A percentile compares a stretch with the other conserved stretches of the same genome.
phyloP scores from a whole-genome alignment of 2,329 filamentous ascomycete genomes.

The Calonectria hawksworthii region DNA sequence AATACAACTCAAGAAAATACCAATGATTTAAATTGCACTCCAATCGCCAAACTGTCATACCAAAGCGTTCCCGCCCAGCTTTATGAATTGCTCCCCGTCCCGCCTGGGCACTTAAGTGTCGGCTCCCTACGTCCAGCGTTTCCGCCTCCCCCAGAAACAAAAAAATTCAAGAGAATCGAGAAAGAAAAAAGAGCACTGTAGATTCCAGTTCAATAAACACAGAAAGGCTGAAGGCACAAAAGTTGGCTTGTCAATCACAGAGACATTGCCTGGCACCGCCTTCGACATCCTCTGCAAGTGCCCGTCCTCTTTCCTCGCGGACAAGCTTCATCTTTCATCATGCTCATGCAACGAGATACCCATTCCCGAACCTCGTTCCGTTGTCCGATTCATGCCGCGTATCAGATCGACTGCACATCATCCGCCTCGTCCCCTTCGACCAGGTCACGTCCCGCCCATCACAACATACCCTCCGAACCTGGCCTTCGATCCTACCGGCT shows the following conservation, averaged over 20 bases:
- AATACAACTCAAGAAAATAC: slow-evolving; percentile 43
- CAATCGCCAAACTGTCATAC: slow-evolving; percentile 67
- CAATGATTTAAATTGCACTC: slow-evolving; percentile 62
- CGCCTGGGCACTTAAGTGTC: slow-evolving; percentile 29
- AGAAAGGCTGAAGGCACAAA: slow-evolving; percentile 31
- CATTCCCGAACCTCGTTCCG: slow-evolving; percentile 42
- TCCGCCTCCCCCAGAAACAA: slow-evolving; percentile 24
- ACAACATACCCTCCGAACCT: slow-evolving; percentile 32
- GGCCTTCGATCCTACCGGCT: slow-evolving; percentile 30
- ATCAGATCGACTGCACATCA: slow-evolving; percentile 33
- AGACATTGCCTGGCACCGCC: slow-evolving; percentile 22
- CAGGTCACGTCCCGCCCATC: slow-evolving; percentile 31
- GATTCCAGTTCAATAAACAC: slow-evolving; percentile 39
- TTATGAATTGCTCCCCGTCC: slow-evolving; percentile 52
- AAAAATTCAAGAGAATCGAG: slow-evolving; percentile 36
- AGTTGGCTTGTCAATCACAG: slow-evolving; percentile 34
- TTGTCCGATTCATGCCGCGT: slow-evolving; percentile 37
- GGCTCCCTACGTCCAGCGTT: slow-evolving; percentile 22
- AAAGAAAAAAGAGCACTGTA: slow-evolving; percentile 47
- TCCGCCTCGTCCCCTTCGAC: slow-evolving; percentile 30
- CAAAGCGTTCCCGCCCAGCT: slow-evolving; percentile 57
- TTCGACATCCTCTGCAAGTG: slow-evolving; percentile 17
- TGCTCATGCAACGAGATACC: slow-evolving; percentile 38
- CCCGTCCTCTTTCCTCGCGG: slow-evolving; percentile 28
- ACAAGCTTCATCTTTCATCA: slow-evolving; percentile 30